These are phyloP conservation scores for Prunus padus DNA, from an alignment of 306 rosid genomes.

Conservation along the genomic window DNA sequence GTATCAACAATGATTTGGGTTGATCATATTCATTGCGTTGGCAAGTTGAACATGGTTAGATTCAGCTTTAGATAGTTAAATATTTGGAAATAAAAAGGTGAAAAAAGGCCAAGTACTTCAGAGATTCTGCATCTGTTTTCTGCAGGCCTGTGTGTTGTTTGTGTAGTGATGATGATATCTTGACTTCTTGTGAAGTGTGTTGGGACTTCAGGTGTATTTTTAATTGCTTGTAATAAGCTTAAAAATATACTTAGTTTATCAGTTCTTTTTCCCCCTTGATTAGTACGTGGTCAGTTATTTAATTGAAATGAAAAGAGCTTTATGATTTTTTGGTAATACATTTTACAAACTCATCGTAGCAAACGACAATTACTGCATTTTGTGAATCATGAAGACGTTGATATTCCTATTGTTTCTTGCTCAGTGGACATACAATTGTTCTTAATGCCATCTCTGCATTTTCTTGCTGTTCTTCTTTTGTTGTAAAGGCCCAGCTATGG, in stretches of 20 bases:
- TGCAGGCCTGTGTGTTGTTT: neutral
- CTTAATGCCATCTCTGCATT: neutral
- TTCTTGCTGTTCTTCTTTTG: conserved; percentile 17
- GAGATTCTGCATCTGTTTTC: neutral
- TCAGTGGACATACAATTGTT: neutral
- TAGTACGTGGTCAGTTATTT: too few species aligned
- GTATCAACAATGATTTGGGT: neutral
- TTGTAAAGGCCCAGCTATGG: conserved; percentile 85
- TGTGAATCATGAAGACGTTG: neutral
- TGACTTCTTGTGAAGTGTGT: neutral
- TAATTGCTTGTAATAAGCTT: neutral
- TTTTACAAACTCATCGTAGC: neutral
- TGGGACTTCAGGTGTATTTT: neutral
- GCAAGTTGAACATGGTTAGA: neutral
- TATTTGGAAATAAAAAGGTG: neutral
- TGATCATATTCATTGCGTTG: neutral
- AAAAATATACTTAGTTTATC: too few species aligned
- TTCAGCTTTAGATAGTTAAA: neutral
- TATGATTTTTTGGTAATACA: neutral
- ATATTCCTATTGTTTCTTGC: conserved; percentile 10
- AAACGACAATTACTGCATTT: neutral
- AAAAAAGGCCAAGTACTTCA: neutral
- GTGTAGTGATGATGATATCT: neutral
- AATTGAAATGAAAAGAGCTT: too few species aligned
- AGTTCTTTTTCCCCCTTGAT: too few species aligned